Base-by-base conservation (phyloP, 495 filamentous ascomycete genomes). In the Penicillium herquei region DNA sequence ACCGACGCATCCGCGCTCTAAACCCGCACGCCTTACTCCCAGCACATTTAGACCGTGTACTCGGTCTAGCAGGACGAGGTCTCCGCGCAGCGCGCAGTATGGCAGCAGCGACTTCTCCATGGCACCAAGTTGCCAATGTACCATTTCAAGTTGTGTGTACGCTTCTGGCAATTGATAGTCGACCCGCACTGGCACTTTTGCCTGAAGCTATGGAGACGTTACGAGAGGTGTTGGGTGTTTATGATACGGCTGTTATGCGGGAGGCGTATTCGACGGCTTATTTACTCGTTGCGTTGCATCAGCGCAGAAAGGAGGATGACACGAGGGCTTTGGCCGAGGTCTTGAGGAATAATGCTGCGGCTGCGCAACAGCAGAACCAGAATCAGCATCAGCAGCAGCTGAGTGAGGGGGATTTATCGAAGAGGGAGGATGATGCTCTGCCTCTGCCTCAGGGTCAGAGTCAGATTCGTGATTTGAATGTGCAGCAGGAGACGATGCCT, bases 111-210 rank as follows among this genome's bases (percentile, higher is more conserved):
- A 57, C 56, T 12, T 69, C 69, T 33, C 78, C 79, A 1, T 85
- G 81, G 82, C 81, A 82, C 54, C 77, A 82, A 52, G 68, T 79
- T 10, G 75, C 78, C 18, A 78, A 81, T 44, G 76, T 79, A 1
- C 77, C 81, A 0, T 84, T 85, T 55, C 82, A 85, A 53, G 69
- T 76, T 6, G 67, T 84, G 45, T 82, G 80, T 53, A 71, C 79
- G 0, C 67, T 82, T 3, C 63, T 85, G 13, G 75, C 79, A 1
- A 80, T 84, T 31, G 79, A 81, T 43, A 80, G 67, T 14, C 68
- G 72, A 0, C 68, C 76, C 2, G 77, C 78, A 10, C 56, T 84
- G 13, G 65, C 57, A 7, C 58, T 80, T 53, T 62, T 85, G 6
- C 62, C 69, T 10, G 70, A 73, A n/a, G 78, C 82, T 0, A 75